Base-by-base conservation (phyloP, 2,329 filamentous ascomycete genomes). In the Colletotrichum godetiae region DNA sequence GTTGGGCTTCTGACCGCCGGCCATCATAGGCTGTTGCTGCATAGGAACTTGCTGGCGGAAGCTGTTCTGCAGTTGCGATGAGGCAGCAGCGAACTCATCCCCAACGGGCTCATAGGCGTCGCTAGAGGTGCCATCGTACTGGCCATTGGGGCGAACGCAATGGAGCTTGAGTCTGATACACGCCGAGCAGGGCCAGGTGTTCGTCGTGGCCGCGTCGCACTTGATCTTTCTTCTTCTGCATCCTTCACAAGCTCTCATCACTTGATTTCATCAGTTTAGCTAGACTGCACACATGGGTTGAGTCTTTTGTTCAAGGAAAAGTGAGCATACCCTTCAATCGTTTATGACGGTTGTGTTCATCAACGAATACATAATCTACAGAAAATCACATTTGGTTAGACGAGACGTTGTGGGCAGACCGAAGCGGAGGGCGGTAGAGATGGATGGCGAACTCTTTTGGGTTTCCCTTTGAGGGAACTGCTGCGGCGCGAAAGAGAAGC, bases 331-430 rank as follows among this genome's bases (percentile, higher is more conserved):
- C 95, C 89, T 98, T 98, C 75, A 98, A 87, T 78, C 96, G 91
- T 85, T 98, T 98, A 84, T 98, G 97, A 76, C 97, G 93, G 86
- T 98, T 98, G 84, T 98, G 97, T 83, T 98, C 96, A 83, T 98
- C 96, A 71, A 98, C 97, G 81, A 98, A 98, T 79, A 98, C 97
- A 93, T 98, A 98, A 83, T 98, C 95, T 97, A 80, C 67, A 75
- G 68, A 67, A 22, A 75, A 77, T 6, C 71, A 77, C 76, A 68
- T 70, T 61, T 37, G 55, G 78, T 85, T 77, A 85, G 82, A 69
- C 58, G 29, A 29, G n/a, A 58, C 24, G 24, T 12, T 29, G 42
- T 24, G 62, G 62, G 55, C 29, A 13, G 29, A 33, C 42, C 31
- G 53, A 53, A 55, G 33, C 49, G 55, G 52, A 31, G 35, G 72